These are phyloP conservation scores for Didymella keratinophila DNA, from an alignment of 2,329 filamentous ascomycete genomes.

Conservation along the genomic window DNA sequence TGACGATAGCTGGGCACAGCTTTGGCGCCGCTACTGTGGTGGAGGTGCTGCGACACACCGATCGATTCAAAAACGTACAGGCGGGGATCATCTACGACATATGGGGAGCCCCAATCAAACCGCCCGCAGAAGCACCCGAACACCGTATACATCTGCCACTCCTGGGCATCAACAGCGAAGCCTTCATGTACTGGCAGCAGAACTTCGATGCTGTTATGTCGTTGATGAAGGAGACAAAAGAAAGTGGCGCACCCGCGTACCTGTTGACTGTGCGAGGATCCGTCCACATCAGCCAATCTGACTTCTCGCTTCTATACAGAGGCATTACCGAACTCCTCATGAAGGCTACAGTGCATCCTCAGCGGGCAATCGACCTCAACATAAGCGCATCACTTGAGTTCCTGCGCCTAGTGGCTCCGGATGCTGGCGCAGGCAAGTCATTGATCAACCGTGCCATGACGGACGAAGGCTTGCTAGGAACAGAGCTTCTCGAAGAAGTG, in stretches of 20 bases:
- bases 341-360: constrained; percentile 70
- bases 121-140: constrained; percentile 53
- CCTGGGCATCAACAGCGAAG: constrained; percentile 71
- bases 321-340: constrained; percentile 65
- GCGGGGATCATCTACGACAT: constrained; percentile 73
- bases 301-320: constrained; percentile 71
- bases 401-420: constrained; percentile 59
- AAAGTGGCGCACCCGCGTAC: constrained; percentile 56
- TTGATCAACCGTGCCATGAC: constrained; percentile 61
- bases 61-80: constrained; percentile 64
- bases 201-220: constrained; percentile 67
- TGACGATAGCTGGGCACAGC: constrained; percentile 71
- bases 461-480: constrained; percentile 62
- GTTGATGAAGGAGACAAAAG: constrained; percentile 64
- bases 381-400: constrained; percentile 70
- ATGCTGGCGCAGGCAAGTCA: constrained; percentile 47
- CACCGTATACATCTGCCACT: constrained; percentile 63
- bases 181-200: constrained; percentile 73
- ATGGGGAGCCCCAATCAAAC: constrained; percentile 63
- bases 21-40: constrained; percentile 72
- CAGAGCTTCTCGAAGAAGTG: constrained; percentile 56
- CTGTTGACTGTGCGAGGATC: constrained; percentile 63
- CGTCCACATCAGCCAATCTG: constrained; percentile 71
- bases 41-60: constrained; percentile 64
- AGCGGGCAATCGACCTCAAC: constrained; percentile 69